Base-by-base conservation (phyloP, 257 asterid genomes). In the Schizonepeta tenuifolia region DNA sequence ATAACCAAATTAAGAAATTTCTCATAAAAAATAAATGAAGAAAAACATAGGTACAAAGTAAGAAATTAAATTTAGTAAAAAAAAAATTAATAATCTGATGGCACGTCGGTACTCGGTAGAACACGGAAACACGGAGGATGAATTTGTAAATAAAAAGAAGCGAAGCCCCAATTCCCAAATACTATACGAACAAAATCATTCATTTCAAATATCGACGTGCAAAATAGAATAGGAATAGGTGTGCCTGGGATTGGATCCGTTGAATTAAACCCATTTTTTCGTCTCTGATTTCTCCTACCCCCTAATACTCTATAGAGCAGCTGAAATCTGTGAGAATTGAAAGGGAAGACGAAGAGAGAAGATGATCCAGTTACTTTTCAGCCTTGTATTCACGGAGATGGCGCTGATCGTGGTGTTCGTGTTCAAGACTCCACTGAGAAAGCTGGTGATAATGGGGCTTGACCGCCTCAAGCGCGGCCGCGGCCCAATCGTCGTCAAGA, bases 381-480 rank as follows among this genome's bases (percentile, higher is more conserved):
- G 85, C 69, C 67, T 93, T 20, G 76, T 93, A 38, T 83, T 90
- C 78, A 35, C 86, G 63, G 97, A 93, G 84, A 86, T 87, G 93
- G 75, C 81, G 65, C 58, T 93, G 81, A 93, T 89, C 83, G 81
- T 90, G 71, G 75, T 83, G 69, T 93, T 93, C 79, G 89, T 93
- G 36, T 93, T 93, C 92, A 89, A 86, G 71, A 90, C 98, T 5
- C 98, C 98, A 15, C 74, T 90, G 3, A 81, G 98, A 75, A 93
- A 93, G 84, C 78, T 93, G 65, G 92, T 89, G 46, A 86, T 93
- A 36, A 76, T 93, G 86, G 85, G 82, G n/a, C 82, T 93, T 46
- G 97, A 93, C 86, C 88, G 95, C 63, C 83, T 81, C 76, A 90
- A 93, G 70, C 88, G 97, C 40, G 97, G 97, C 24, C 84, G 95